Conservation (phyloP, 192 early-diverging fungal species). For the Umbelopsis isabellina region DNA sequence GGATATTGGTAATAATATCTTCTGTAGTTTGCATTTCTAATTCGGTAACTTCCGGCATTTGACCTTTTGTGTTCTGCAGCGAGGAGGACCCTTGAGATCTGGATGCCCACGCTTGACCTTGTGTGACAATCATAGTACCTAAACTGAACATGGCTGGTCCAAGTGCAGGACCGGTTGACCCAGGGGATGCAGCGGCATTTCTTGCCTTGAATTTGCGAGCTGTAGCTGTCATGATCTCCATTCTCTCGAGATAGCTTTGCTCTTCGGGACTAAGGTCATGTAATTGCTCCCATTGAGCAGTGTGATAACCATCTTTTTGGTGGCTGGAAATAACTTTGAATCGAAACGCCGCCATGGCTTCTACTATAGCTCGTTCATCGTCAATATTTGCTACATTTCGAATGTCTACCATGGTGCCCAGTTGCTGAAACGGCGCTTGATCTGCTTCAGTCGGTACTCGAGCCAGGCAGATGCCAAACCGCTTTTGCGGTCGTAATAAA, state of each 20-base stretch:
- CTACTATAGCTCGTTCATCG: conserved; percentile 54
- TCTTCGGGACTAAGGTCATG: conserved; percentile 46
- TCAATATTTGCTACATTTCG: conserved; percentile 40
- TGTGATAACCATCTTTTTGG: conserved; percentile 49
- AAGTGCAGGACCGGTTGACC: background rate
- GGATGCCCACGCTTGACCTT: conserved; percentile 21
- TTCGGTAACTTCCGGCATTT: background rate
- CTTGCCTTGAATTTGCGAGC: conserved; percentile 1
- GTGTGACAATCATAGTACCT: conserved; percentile 17
- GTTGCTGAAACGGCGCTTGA: conserved; percentile 41
- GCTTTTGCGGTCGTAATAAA: conserved; percentile 41
- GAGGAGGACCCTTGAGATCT: conserved; percentile 18
- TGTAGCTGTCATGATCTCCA: conserved; percentile 18
- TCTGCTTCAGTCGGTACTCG: background rate
- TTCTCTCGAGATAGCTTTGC: conserved; percentile 36
- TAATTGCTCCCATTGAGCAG: conserved; percentile 47
- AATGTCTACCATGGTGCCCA: conserved; percentile 56
- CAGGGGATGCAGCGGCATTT: background rate
- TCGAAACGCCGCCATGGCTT: conserved; percentile 49
- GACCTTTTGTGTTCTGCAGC: background rate
- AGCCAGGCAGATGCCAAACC: conserved; percentile 44
- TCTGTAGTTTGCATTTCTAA: conserved; percentile 18
- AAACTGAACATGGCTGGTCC: conserved; percentile 12
- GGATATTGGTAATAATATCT: conserved; percentile 39
- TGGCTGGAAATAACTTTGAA: conserved; percentile 44